phyloP scores from a whole-genome alignment of 108 stramenopile species.

The Fragilariopsis cylindrus region DNA sequence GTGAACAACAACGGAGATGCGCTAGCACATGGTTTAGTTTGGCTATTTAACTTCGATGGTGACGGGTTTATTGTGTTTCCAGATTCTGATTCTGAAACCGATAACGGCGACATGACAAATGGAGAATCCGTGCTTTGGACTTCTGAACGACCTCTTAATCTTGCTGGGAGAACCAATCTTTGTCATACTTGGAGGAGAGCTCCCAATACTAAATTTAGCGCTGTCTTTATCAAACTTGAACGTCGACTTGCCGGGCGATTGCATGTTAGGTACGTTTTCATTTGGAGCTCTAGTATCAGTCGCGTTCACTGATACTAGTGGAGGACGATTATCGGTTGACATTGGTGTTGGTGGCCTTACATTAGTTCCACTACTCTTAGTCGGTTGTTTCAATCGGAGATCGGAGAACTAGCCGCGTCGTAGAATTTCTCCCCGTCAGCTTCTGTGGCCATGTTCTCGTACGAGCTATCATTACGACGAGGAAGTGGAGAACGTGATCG shows the following conservation, averaged over 20 bases:
- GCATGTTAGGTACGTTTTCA: background rate
- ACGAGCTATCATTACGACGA: background rate
- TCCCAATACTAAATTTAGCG: constrained; percentile 14
- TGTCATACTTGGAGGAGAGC: constrained; percentile 4
- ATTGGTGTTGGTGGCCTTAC: constrained; percentile 5
- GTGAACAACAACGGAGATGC: background rate
- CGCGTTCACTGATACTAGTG: constrained; percentile 18
- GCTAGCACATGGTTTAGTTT: background rate
- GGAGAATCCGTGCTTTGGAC: background rate
- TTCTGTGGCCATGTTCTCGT: background rate
- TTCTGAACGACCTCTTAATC: background rate
- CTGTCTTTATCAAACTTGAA: constrained; percentile 16
- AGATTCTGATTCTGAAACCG: background rate
- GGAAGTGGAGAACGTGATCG: constrained; percentile 1
- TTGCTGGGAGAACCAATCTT: constrained; percentile 14
- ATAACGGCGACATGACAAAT: background rate
- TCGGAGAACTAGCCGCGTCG: constrained; percentile 26
- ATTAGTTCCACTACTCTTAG: background rate
- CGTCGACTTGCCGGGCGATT: background rate
- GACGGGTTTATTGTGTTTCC: background rate
- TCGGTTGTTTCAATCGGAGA: constrained; percentile 8
- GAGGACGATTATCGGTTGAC: constrained; percentile 18
- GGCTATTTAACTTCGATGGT: constrained; percentile 2
- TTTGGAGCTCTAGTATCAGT: background rate
- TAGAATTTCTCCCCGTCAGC: constrained; percentile 13